These are phyloP conservation scores for Salix dunnii DNA, from an alignment of 345 rosid genomes.

Conservation along the genomic window DNA sequence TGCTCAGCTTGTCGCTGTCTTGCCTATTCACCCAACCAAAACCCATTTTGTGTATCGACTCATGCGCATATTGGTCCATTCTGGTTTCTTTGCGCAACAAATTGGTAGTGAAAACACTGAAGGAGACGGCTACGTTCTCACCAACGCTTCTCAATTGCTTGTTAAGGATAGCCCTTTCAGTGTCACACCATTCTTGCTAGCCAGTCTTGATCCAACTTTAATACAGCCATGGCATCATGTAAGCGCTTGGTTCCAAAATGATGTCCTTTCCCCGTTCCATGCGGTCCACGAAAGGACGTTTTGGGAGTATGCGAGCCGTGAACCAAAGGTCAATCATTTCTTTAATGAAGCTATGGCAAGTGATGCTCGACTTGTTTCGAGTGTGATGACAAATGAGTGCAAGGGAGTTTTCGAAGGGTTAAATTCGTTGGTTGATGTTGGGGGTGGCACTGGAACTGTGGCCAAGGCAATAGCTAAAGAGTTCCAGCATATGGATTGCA, in stretches of 20 bases:
- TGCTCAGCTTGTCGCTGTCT: background rate
- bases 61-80: slow-evolving; percentile 17
- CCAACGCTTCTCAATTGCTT: slow-evolving; percentile 15
- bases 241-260: slow-evolving; percentile 19
- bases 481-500: slow-evolving; percentile 17
- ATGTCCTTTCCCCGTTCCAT: slow-evolving; percentile 5
- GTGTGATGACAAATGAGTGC: background rate
- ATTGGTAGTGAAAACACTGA: background rate
- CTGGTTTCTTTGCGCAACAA: background rate
- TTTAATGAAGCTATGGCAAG: slow-evolving; percentile 18
- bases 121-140: slow-evolving; percentile 22
- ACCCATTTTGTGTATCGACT: background rate
- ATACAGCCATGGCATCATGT: slow-evolving; percentile 3
- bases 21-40: slow-evolving; percentile 13
- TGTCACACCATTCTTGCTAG: slow-evolving; percentile 5
- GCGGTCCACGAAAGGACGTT: slow-evolving; percentile 5
- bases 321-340: slow-evolving; percentile 2
- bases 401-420: slow-evolving; percentile 13
- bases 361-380: background rate
- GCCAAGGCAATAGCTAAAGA: slow-evolving; percentile 15
- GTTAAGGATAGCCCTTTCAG: slow-evolving; percentile 20
- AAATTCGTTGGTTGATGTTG: slow-evolving; percentile 25
- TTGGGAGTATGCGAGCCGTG: slow-evolving; percentile 14
- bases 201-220: slow-evolving; percentile 7
- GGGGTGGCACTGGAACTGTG: slow-evolving; percentile 23